Base-by-base conservation (phyloP, 352 stramenopile species). In the Lagenidium sp. region DNA sequence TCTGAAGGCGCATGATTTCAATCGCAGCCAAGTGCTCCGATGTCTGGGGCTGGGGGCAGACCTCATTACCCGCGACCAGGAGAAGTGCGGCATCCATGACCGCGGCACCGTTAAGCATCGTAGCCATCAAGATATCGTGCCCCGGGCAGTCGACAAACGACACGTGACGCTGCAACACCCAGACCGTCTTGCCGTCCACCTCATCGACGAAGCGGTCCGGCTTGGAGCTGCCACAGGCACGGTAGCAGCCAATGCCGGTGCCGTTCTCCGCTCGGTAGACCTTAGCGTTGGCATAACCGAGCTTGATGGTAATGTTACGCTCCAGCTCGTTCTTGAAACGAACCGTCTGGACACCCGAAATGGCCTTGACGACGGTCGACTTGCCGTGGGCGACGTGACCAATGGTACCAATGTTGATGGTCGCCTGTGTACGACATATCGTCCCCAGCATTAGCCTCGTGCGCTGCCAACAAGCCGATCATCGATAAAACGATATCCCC, bases 41-140 rank as follows among this genome's bases (percentile, higher is more conserved):
- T 23, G 97, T 99, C 78, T 99, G 97, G 7, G 97, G 97, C 67
- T 99, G 97, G 26, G 97, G 97, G 68, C 97, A 99, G 29, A 97
- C 91, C 77, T 98, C 94, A 56, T 98, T 98, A 40, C 93, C 94
- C 3, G 97, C 97, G 13, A 99, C 96, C 19, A 99, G 69, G 28
- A 99, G 76, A 34, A 99, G 76, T 3, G 97, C 97, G 30, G 97
- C 97, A 67, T 99, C 97, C 97, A 99, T 99, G 53, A 99, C 97
- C 25, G 97, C 97, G 3, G 97, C 97, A 55, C 97, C 97, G 85
- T 99, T 99, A 21, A 99, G 82, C 97, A 99, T 99, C 60, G 97
- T 99, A 32, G 97, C 97, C 97, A 99, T 99, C 52, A 99, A 87
- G 85, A 99, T 99, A 69, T 99, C 97, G 82, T 99, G 97, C 47